Percentiles rank a stretch among this genome's conserved stretches.
Evolutionary conservation across 129 eudicot species (phyloP).

Genomic region (Chrysanthemum makinoi): DNA sequence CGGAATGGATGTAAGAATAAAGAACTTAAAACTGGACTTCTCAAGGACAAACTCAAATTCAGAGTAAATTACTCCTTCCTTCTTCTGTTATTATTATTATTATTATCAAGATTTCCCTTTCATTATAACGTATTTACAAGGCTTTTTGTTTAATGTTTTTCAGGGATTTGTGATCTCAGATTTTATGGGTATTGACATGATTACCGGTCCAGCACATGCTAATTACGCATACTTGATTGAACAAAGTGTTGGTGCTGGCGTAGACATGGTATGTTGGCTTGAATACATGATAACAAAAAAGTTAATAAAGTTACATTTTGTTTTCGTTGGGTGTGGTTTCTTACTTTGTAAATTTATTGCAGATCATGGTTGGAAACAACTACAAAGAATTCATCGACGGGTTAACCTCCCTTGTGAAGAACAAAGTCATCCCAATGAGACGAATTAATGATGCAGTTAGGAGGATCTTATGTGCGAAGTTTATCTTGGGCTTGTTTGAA

Average conservation of each 20-base stretch:
- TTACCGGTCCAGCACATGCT: conserved; percentile 25
- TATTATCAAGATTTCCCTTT: neutral
- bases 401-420: too few species aligned
- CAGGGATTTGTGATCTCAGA: too few species aligned
- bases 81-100: neutral
- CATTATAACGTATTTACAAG: too few species aligned
- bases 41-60: conserved; percentile 77
- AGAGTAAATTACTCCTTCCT: conserved; percentile 36
- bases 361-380: conserved; percentile 70
- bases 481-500: conserved; percentile 8
- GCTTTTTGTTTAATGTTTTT: too few species aligned
- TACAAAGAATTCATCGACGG: too few species aligned
- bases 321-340: neutral
- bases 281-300: too few species aligned
- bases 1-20: conserved; percentile 72
- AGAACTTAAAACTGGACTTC: conserved; percentile 59
- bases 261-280: too few species aligned
- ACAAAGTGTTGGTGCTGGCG: conserved; percentile 38
- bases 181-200: conserved; percentile 35
- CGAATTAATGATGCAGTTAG: conserved; percentile 69
- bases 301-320: too few species aligned
- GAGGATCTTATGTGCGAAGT: conserved; percentile 77
- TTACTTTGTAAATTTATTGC: conserved; percentile 14
- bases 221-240: neutral
- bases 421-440: too few species aligned